These are phyloP conservation scores for Papilionanthe hybrid DNA, from an alignment of 116 monocot genomes.

Conservation along the genomic window DNA sequence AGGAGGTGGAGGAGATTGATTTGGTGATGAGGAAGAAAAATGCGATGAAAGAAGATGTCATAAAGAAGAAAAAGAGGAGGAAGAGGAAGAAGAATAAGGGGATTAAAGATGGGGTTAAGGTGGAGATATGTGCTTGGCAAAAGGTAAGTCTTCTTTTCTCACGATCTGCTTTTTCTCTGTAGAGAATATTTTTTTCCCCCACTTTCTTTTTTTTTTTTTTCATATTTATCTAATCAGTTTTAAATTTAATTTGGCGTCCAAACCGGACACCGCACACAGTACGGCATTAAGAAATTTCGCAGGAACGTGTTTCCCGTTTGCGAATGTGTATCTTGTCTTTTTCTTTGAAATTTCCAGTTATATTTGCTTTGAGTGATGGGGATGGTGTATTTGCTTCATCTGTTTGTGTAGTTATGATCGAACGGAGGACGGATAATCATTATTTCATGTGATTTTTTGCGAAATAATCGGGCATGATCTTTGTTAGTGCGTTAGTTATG, in stretches of 20 bases:
- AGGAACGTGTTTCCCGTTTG: not conserved
- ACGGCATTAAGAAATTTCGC: not conserved
- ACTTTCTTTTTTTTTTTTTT: not conserved
- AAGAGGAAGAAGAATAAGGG: slow-evolving; percentile 7
- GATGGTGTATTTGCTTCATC: not conserved
- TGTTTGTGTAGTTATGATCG: not conserved
- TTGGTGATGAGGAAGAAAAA: not conserved
- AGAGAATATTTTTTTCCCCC: not conserved
- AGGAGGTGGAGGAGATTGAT: not conserved
- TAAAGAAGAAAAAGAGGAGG: slow-evolving; percentile 14
- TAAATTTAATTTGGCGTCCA: slow-evolving; percentile 6
- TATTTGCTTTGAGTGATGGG: not conserved
- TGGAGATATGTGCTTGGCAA: not conserved
- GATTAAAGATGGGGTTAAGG: slow-evolving; percentile 4
- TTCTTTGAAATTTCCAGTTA: not conserved
- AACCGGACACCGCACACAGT: not conserved
- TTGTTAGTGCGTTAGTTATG: not conserved
- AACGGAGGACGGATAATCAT: not conserved
- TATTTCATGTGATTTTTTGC: slow-evolving; percentile 15
- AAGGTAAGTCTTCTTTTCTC: slow-evolving; percentile 3
- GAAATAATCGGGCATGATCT: not conserved
- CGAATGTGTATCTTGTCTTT: not conserved
- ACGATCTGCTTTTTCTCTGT: not conserved
- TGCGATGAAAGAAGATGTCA: not conserved
- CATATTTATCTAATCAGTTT: not conserved